phyloP scores from a whole-genome alignment of 345 rosid species.

The Eucalyptus cloeziana region DNA sequence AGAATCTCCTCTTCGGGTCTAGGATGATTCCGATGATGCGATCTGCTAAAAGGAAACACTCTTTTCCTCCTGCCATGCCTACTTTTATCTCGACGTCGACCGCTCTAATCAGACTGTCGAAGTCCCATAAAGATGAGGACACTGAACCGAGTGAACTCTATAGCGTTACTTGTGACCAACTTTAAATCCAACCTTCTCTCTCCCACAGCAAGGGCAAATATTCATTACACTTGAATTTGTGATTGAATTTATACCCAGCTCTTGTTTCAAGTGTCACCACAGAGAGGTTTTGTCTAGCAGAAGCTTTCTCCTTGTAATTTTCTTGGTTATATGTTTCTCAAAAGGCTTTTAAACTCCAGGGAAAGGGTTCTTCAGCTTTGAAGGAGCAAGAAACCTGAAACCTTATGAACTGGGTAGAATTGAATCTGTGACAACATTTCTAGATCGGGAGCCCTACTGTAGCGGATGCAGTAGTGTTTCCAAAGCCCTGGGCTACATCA shows the following conservation, averaged over 20 bases:
- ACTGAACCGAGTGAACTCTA: neutral
- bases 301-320: neutral
- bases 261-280: neutral
- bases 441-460: neutral
- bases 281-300: neutral
- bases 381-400: neutral
- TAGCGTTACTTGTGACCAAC: neutral
- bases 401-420: neutral
- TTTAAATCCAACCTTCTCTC: neutral
- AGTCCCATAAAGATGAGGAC: neutral
- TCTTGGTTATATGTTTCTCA: neutral
- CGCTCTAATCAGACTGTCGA: neutral
- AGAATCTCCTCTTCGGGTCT: neutral
- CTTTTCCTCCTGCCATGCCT: neutral
- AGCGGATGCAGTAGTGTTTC: neutral
- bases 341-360: neutral
- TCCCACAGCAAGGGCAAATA: neutral
- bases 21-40: neutral
- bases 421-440: neutral
- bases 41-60: neutral
- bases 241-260: neutral
- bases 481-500: neutral
- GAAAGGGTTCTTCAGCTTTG: neutral
- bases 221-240: neutral
- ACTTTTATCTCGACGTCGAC: neutral